Conservation (phyloP, 2,329 filamentous ascomycete species). For the Beauveria rudraprayagi region DNA sequence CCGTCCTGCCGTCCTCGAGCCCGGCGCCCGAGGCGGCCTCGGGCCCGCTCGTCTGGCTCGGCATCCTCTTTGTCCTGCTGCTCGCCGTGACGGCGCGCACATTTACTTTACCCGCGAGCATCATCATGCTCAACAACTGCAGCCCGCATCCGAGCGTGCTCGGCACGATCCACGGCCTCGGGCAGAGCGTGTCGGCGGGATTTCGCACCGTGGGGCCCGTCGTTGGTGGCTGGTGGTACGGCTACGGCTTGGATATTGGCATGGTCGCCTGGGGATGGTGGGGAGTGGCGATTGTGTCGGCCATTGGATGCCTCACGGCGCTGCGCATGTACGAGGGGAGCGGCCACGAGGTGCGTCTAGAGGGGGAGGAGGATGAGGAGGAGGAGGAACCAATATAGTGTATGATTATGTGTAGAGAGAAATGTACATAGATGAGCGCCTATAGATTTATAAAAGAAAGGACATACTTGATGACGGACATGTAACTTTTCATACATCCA, state of each 20-base stretch:
- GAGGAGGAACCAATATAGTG: constrained; percentile 14
- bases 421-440: neutral
- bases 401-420: neutral
- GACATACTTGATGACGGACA: too few species aligned
- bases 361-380: constrained; percentile 39
- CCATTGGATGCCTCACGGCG: constrained; percentile 48
- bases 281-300: constrained; percentile 40
- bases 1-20: constrained; percentile 48
- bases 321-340: constrained; percentile 57
- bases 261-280: constrained; percentile 42
- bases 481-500: neutral
- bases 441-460: neutral
- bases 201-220: constrained; percentile 44
- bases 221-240: constrained; percentile 41
- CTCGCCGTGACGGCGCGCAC: constrained; percentile 68
- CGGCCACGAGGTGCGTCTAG: constrained; percentile 51
- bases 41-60: constrained; percentile 48
- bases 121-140: constrained; percentile 54
- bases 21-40: constrained; percentile 34
- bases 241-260: constrained; percentile 35
- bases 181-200: constrained; percentile 40
- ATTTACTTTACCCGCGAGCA: constrained; percentile 52
- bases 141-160: constrained; percentile 50
- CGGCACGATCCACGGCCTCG: constrained; percentile 48
- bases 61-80: constrained; percentile 53